phyloP scores from a whole-genome alignment of 768 basidiomycete genomes.

The Chalciporus pseudorubinellus region DNA sequence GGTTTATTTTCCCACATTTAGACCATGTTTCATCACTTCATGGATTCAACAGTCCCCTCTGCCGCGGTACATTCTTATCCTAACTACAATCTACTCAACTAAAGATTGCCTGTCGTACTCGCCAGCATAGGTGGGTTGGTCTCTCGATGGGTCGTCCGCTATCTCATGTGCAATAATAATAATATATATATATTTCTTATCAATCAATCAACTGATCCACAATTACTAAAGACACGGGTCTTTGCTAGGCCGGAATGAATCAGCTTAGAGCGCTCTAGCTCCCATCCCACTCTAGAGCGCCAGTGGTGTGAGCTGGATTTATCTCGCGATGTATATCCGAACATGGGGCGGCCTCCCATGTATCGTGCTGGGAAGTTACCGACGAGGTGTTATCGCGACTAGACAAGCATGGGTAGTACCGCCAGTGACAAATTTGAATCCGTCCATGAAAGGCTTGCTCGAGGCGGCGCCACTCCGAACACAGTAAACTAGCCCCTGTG shows the following conservation, averaged over 20 bases:
- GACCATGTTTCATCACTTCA: neutral
- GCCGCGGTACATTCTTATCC: neutral
- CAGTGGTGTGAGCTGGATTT: neutral
- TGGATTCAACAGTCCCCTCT: neutral
- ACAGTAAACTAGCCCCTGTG: neutral
- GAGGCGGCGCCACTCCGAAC: too few relatives aligned
- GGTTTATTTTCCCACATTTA: conserved; percentile 27
- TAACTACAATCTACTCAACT: too few relatives aligned
- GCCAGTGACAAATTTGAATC: too few relatives aligned
- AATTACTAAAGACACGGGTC: neutral
- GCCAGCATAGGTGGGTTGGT: too few relatives aligned
- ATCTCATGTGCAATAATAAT: too few relatives aligned
- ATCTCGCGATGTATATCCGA: neutral
- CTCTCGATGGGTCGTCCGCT: too few relatives aligned
- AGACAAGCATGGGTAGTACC: too few relatives aligned
- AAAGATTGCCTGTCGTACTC: too few relatives aligned
- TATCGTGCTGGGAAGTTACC: too few relatives aligned
- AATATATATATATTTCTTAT: neutral
- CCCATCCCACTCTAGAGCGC: conserved; percentile 7
- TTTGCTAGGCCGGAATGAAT: neutral
- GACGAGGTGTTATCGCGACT: too few relatives aligned
- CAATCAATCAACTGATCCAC: neutral
- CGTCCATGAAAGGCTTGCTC: too few relatives aligned
- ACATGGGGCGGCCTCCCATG: too few relatives aligned
- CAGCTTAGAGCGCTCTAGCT: conserved; percentile 30